phyloP scores from a whole-genome alignment of 2,329 filamentous ascomycete genomes.

The Boeremia lycopersici region DNA sequence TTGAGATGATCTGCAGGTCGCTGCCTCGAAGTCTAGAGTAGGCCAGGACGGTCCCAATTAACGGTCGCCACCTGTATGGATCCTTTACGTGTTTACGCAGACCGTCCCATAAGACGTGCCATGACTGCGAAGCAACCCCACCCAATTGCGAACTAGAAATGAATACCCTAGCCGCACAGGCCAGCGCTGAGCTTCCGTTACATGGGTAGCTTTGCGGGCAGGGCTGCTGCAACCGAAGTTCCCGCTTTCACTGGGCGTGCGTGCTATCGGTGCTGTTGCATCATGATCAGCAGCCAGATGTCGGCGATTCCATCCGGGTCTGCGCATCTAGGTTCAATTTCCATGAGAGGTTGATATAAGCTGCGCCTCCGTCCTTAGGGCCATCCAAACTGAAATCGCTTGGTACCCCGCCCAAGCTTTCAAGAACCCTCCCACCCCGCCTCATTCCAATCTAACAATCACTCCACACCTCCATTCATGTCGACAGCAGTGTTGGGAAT shows the following conservation, averaged over 20 bases:
- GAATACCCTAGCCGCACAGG: neutral
- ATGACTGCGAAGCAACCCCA: neutral
- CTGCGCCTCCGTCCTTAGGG: neutral
- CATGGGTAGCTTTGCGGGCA: neutral
- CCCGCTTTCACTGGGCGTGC: neutral
- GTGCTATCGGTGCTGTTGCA: slow-evolving; percentile 4
- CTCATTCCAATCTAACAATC: neutral
- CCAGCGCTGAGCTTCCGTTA: neutral
- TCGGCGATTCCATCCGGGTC: neutral
- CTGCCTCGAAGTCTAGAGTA: neutral
- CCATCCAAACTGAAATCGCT: neutral
- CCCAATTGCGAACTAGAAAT: neutral
- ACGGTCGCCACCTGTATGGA: neutral
- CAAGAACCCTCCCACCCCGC: neutral
- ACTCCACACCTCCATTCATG: slow-evolving; percentile 1
- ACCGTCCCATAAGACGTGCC: neutral
- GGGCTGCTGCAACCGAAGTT: neutral
- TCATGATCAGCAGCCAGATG: slow-evolving; percentile 10
- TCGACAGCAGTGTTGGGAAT: slow-evolving; percentile 6
- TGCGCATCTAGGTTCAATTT: neutral
- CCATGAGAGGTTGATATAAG: neutral
- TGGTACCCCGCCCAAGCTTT: neutral
- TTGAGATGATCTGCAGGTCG: slow-evolving; percentile 4
- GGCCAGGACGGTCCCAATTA: neutral
- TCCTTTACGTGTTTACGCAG: neutral